phyloP scores from a whole-genome alignment of 495 filamentous ascomycete species.

The Tuber magnatum region DNA sequence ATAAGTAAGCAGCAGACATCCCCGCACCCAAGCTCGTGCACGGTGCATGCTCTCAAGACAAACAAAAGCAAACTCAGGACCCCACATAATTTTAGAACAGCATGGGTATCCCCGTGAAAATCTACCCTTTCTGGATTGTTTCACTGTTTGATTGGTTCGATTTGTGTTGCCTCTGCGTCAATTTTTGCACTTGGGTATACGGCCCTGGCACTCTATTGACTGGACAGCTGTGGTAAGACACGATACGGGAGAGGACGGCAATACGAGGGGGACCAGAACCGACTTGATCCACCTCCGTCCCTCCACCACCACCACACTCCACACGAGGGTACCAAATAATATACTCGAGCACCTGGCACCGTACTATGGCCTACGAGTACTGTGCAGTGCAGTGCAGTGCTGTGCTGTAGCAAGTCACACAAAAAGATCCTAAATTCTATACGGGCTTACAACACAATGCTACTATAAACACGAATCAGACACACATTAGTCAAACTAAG shows the following conservation, averaged over 20 bases:
- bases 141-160: neutral
- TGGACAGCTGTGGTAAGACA: neutral
- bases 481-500: neutral
- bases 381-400: neutral
- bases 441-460: neutral
- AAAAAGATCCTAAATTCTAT: conserved; percentile 3
- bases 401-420: neutral
- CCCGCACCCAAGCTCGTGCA: neutral
- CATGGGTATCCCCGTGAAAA: neutral
- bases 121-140: neutral
- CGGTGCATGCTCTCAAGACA: neutral
- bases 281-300: neutral
- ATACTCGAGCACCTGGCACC: too few species aligned
- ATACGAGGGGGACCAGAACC: neutral
- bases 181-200: neutral
- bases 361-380: neutral
- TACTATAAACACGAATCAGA: neutral
- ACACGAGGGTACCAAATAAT: neutral
- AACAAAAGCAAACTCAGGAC: neutral
- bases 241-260: neutral
- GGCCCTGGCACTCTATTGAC: neutral
- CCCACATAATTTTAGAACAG: neutral
- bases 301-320: neutral
- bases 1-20: neutral
- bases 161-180: neutral